Evolutionary conservation across 306 rosid genomes (phyloP), one percentile per base, ranked within the genome.

Genomic region (Oemleria cerasiformis): DNA sequence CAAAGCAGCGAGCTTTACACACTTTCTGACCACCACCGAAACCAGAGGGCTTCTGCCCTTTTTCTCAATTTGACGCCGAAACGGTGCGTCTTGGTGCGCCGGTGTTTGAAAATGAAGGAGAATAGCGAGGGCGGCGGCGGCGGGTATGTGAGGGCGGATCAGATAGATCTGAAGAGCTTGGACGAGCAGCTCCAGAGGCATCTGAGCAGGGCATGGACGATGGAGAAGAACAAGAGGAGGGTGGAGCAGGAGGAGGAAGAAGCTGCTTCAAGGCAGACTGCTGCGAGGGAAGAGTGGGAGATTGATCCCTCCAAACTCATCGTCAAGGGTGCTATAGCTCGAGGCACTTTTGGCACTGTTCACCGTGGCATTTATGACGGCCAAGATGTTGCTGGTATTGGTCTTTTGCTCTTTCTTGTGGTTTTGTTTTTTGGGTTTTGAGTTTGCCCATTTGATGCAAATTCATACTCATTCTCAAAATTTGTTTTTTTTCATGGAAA

Each of bases 341-440:
- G 99, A 49, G 99, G 99, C 41, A 89, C 97, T 75, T 94, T 94
- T 75, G 99, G 97, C n/a, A 88, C 99, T 45, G 99, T 94, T 77
- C 99, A 94, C 77, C 94, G 99, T 45, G 99, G 97, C 74, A 70
- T 89, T 78, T 94, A 94, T 77, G 97, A 94, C 64, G 96, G 97
- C 51, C 86, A 55, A 54, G 99, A 94, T 70, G 99, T 91, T 62
- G 99, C 96, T 8, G 97, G 99, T 94, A 82, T 5, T 21, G 45
- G 13, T 10, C 10, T 19, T 30, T 72, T 21, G 70, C 43, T 67
- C 64, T 59, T 51, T 59, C 38, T 76, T 60, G 43, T 48, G 9
- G 8, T 80, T 72, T 11, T 66, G 56, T 8, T 72, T 61, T 75
- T 58, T 59, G 44, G 30, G 59, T n/a, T 67, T 14, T 43, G 75